Evolutionary conservation across 139 green algal genomes (phyloP).

Genomic region (Gonium pectorale): DNA sequence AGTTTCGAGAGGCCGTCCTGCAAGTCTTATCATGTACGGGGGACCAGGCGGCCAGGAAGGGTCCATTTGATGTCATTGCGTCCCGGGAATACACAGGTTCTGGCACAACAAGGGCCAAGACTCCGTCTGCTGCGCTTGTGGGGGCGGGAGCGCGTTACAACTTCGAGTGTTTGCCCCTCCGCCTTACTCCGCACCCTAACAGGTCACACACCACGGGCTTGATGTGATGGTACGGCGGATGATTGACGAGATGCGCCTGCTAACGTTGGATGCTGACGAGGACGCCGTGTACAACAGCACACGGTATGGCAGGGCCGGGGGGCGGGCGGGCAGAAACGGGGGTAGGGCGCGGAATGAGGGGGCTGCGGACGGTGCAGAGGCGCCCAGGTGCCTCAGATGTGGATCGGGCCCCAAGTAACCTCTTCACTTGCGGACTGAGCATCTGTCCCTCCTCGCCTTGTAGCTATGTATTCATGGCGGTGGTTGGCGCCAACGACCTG

Average conservation of each 20-base stretch:
- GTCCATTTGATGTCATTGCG: background rate
- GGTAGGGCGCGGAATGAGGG: background rate
- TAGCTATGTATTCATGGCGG: conserved; percentile 33
- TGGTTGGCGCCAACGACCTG: conserved; percentile 40
- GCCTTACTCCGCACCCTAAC: background rate
- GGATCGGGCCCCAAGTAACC: background rate
- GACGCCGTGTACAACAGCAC: conserved; percentile 24
- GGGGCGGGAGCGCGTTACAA: too few relatives aligned
- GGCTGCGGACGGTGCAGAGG: background rate
- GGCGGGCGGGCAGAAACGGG: too few relatives aligned
- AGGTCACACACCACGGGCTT: conserved; percentile 44
- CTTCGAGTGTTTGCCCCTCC: background rate
- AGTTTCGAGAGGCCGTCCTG: background rate
- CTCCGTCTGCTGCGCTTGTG: too few relatives aligned
- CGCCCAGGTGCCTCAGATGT: too few relatives aligned
- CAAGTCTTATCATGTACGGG: background rate
- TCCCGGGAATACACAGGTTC: background rate
- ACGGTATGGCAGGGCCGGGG: background rate
- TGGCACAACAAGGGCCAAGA: background rate
- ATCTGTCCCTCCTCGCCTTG: background rate
- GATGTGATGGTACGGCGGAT: conserved; percentile 44
- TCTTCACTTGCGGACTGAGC: background rate
- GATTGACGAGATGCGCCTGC: conserved; percentile 35
- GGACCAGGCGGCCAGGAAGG: background rate
- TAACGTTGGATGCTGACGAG: conserved; percentile 11